Evolutionary conservation across 805 yeast genomes (phyloP).

Genomic region (Wickerhamiella kazuoi): DNA sequence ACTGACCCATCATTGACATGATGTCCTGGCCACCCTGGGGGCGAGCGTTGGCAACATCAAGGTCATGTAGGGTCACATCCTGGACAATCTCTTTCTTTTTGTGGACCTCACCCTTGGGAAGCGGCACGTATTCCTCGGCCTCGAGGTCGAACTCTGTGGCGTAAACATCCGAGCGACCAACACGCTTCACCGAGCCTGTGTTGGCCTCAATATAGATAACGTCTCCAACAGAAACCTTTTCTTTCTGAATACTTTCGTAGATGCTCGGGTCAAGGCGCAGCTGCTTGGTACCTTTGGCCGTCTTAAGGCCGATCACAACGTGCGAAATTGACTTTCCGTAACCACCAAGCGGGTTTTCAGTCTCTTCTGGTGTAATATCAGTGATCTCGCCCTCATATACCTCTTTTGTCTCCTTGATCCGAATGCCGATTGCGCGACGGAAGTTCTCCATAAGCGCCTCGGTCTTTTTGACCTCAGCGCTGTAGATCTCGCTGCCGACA

Average conservation of each 20-base stretch:
- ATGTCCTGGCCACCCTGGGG: slow-evolving; percentile 97
- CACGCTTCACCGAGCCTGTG: slow-evolving; percentile 92
- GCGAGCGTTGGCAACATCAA: slow-evolving; percentile 89
- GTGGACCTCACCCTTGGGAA: slow-evolving; percentile 98
- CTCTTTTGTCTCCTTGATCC: slow-evolving; percentile 93
- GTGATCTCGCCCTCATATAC: slow-evolving; percentile 97
- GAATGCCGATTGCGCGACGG: slow-evolving; percentile 86
- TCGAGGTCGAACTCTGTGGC: slow-evolving; percentile 97
- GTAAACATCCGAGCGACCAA: slow-evolving; percentile 95
- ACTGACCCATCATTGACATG: slow-evolving; percentile 89
- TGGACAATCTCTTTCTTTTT: slow-evolving; percentile 95
- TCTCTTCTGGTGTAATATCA: slow-evolving; percentile 87
- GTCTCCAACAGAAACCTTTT: slow-evolving; percentile 86
- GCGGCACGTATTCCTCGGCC: slow-evolving; percentile 95
- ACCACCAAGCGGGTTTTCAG: slow-evolving; percentile 92
- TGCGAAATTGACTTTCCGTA: slow-evolving; percentile 93
- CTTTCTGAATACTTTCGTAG: slow-evolving; percentile 88
- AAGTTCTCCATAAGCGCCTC: slow-evolving; percentile 93
- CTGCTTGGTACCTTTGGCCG: slow-evolving; percentile 81
- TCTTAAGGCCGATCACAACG: slow-evolving; percentile 82
- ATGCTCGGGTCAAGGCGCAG: slow-evolving; percentile 80
- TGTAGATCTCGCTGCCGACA: slow-evolving; percentile 83
- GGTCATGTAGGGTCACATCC: slow-evolving; percentile 89
- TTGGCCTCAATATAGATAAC: slow-evolving; percentile 94
- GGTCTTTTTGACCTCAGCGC: slow-evolving; percentile 95